These are phyloP conservation scores for Cinnamomum micranthum DNA, from an alignment of 164 flowering plant genomes.

Conservation along the genomic window DNA sequence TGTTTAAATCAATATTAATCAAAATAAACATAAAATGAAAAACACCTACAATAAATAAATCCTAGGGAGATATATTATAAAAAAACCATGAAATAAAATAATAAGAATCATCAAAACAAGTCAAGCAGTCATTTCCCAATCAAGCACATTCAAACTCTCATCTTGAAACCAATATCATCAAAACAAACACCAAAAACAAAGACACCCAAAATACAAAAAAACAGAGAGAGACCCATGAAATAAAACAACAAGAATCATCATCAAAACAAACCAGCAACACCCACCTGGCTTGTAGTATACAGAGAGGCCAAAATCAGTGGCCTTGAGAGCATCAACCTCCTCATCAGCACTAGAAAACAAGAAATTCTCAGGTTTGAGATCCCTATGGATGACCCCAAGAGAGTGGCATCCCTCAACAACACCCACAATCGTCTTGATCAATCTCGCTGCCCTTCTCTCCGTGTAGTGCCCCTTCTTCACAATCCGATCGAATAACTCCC, in stretches of 20 bases:
- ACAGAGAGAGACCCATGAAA: no score
- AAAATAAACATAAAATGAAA: no score
- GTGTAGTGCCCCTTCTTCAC: conserved; percentile 79
- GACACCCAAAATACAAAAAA: background rate
- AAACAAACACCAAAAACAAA: no score
- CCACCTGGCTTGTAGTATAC: conserved; percentile 87
- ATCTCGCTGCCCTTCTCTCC: conserved; percentile 66
- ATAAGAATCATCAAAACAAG: no score
- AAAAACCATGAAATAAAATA: no score
- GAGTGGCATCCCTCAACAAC: conserved; percentile 93
- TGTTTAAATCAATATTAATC: no score
- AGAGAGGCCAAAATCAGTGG: conserved; percentile 88
- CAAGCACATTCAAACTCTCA: no score
- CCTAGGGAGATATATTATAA: no score
- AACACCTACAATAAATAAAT: no score
- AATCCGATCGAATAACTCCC: conserved; percentile 89
- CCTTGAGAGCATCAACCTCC: conserved; percentile 64
- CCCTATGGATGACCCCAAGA: conserved; percentile 92
- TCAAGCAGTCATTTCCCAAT: no score
- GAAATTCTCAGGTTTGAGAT: conserved; percentile 96
- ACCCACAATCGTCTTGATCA: conserved; percentile 71
- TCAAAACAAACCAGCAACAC: background rate
- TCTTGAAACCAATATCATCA: no score
- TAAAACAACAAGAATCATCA: no score
- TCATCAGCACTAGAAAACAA: conserved; percentile 57